Base-by-base conservation (phyloP, 495 filamentous ascomycete genomes). In the Lophiotrema nucula region DNA sequence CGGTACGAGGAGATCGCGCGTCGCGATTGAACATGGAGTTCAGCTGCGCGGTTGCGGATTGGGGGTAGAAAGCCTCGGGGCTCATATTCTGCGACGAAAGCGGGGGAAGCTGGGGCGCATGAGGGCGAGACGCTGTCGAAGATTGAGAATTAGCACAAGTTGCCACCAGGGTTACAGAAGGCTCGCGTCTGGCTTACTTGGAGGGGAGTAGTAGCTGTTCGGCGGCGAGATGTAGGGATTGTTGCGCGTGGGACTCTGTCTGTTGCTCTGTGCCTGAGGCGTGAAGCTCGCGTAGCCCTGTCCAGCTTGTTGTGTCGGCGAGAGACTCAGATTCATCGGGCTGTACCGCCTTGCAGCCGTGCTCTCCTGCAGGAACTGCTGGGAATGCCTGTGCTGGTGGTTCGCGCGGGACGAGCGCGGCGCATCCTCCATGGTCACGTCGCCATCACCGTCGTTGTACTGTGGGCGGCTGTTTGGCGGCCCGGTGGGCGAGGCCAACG, bases 371-470 rank as follows among this genome's bases (percentile, higher is more conserved):
- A 90, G 77, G 56, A 82, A 85, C 64, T 85, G 83, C 47, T 81
- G 79, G 16, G 83, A 86, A 5, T 80, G 72, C 27, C 82, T 75
- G 54, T 79, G 76, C 63, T 82, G 81, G 59, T 83, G 81, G 70
- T 86, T 84, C 53, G 81, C 83, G 39, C 86, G 80, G 74, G 88
- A 81, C 43, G 89, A 81, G 45, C 26, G 39, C 68, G 95, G 93
- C 70, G 88, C 89, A 69, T 96, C 92, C 70, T 93, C 88, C 91
- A 97, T 97, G 39, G 85, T 79, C 55, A 93, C 83, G 77, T 96
- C 90, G 60, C 84, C 84, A 77, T 97, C 91, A 56, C 83, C 82
- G 71, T 91, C 92, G 41, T 69, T 69, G 58, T 69, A 74, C 4
- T 71, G 66, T 27, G 60, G 60, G 11, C 47, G 50, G 22, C 71